Evolutionary conservation across 1,139 yeast species (phyloP).

Genomic region (Spathaspora sp.): DNA sequence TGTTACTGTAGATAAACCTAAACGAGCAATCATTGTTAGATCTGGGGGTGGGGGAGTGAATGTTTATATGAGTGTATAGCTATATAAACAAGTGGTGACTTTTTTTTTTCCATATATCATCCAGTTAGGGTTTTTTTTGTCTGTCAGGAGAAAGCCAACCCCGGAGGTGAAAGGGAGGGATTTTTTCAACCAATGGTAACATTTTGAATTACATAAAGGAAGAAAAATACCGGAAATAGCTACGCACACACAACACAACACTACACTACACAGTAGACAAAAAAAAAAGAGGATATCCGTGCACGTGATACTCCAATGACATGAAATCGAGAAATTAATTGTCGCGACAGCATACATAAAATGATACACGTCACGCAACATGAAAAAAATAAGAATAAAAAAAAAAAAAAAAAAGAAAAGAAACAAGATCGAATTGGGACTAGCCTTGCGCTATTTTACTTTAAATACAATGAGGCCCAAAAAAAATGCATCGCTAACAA

Average conservation of each 20-base stretch:
- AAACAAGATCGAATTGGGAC: neutral
- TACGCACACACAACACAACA: neutral
- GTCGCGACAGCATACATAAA: neutral
- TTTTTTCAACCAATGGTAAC: conserved; percentile 6
- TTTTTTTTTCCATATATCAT: neutral
- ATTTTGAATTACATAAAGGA: conserved; percentile 1
- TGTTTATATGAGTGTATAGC: no score
- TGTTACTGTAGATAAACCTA: conserved; percentile 14
- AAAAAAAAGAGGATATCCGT: no score
- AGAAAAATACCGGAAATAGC: neutral
- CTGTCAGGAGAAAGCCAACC: neutral
- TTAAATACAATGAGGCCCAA: neutral
- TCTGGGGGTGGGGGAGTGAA: neutral
- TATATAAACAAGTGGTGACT: neutral
- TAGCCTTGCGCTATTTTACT: neutral
- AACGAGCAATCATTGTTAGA: conserved; percentile 17
- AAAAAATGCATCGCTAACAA: neutral
- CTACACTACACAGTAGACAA: no score
- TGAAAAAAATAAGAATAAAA: neutral
- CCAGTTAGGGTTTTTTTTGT: neutral
- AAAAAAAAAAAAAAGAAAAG: neutral
- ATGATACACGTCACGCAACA: neutral
- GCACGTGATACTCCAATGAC: neutral
- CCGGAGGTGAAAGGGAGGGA: conserved; percentile 2
- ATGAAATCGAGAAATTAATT: conserved; percentile 1